A percentile compares a stretch with the other conserved stretches of the same genome.
phyloP scores from a whole-genome alignment of 495 filamentous ascomycete genomes.

The Xylaria grammica region DNA sequence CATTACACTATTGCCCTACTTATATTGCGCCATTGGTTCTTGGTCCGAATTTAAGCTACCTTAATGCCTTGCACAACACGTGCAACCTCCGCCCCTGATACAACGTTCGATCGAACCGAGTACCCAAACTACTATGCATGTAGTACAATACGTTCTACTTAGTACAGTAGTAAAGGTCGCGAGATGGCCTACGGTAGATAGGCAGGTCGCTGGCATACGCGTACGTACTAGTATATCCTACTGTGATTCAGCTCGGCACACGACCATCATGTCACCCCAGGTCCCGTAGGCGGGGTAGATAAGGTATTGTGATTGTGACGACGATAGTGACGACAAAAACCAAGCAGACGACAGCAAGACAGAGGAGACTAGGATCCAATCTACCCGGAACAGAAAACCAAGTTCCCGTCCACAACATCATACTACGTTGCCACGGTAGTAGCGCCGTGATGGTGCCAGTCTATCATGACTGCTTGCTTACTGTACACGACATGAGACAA shows the following conservation, averaged over 20 bases:
- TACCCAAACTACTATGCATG: background rate
- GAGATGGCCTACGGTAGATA: background rate
- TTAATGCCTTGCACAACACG: background rate
- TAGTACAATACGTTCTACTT: no score
- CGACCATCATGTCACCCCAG: background rate
- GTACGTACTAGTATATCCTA: background rate
- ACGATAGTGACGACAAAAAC: background rate
- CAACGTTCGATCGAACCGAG: background rate
- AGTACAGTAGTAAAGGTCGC: background rate
- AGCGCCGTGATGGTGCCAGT: constrained; percentile 1
- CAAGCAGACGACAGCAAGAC: background rate
- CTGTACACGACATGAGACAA: constrained; percentile 1
- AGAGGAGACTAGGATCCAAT: background rate
- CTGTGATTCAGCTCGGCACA: background rate
- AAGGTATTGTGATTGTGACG: background rate
- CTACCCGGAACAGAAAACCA: constrained; percentile 5
- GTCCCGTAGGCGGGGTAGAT: constrained; percentile 5
- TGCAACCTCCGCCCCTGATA: constrained; percentile 9
- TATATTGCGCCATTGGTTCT: background rate
- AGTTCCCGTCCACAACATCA: constrained; percentile 10
- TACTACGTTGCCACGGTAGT: constrained; percentile 5
- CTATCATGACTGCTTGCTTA: constrained; percentile 15
- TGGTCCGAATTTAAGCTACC: background rate
- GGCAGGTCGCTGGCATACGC: background rate
- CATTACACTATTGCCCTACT: background rate